A percentile compares a stretch with the other conserved stretches of the same genome.
These are phyloP conservation scores for Galerina sulciceps DNA, from an alignment of 768 basidiomycete species.

Conservation along the genomic window DNA sequence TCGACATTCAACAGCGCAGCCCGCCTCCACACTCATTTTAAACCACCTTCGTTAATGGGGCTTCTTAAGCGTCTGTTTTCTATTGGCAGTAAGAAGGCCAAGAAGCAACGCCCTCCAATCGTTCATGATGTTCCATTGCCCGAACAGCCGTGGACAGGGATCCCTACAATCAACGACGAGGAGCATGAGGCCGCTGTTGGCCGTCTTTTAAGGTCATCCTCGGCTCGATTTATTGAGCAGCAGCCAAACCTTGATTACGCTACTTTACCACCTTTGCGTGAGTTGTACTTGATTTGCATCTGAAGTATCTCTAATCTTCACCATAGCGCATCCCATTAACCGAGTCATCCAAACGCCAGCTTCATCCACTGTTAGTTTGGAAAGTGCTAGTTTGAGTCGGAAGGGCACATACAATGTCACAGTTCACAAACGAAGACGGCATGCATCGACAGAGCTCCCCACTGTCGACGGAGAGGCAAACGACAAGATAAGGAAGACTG, in stretches of 20 bases:
- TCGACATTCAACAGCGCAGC: conserved; percentile 19
- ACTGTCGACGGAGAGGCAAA: conserved; percentile 53
- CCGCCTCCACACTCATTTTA: conserved; percentile 28
- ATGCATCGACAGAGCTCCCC: conserved; percentile 66
- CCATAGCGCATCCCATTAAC: conserved; percentile 70
- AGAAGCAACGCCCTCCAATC: conserved; percentile 39
- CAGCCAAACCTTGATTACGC: conserved; percentile 55
- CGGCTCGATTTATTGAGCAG: conserved; percentile 64
- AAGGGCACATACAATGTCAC: conserved; percentile 75
- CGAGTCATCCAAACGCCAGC: conserved; percentile 52
- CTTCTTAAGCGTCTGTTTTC: conserved; percentile 76
- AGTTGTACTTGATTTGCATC: conserved; percentile 31
- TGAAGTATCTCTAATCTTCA: conserved; percentile 10
- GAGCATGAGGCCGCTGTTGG: conserved; percentile 53
- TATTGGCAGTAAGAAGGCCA: conserved; percentile 65
- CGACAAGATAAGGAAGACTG: conserved; percentile 24
- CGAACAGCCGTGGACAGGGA: conserved; percentile 27
- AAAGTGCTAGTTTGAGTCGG: conserved; percentile 52
- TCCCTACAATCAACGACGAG: conserved; percentile 35
- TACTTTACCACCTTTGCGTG: conserved; percentile 72
- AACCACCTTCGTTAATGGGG: conserved; percentile 53
- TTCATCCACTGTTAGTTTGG: conserved; percentile 55
- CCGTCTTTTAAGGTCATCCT: conserved; percentile 73
- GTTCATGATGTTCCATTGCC: conserved; percentile 31
- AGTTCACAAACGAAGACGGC: conserved; percentile 59